phyloP scores from a whole-genome alignment of 176 grass and related monocot species.

The Leersia perrieri region DNA sequence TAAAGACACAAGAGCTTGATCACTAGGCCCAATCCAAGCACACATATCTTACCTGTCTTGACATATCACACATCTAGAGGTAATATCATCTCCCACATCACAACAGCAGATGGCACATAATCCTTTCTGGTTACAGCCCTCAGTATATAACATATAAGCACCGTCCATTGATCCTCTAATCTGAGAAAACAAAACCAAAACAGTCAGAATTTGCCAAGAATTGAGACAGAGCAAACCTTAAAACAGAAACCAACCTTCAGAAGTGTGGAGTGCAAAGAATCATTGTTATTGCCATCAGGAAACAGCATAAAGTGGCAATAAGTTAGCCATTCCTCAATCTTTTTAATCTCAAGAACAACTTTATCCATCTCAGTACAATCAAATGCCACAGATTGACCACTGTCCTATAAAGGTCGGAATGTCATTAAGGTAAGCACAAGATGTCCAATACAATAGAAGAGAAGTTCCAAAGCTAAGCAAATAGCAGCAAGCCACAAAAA shows the following conservation, averaged over 20 bases:
- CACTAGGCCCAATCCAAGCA: constrained; percentile 12
- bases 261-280: constrained; percentile 47
- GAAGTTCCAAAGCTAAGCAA: neutral
- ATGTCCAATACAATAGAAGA: neutral
- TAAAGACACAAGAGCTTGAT: too few species aligned
- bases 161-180: constrained; percentile 65
- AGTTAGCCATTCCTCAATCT: constrained; percentile 73
- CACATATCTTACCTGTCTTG: constrained; percentile 62
- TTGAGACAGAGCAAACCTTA: neutral
- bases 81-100: constrained; percentile 42
- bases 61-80: constrained; percentile 67
- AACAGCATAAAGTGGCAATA: constrained; percentile 46
- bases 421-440: constrained; percentile 12
- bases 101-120: constrained; percentile 65
- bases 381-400: constrained; percentile 61
- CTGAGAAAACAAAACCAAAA: constrained; percentile 46
- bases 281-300: constrained; percentile 37
- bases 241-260: constrained; percentile 52
- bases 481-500: neutral
- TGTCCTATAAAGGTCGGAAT: constrained; percentile 42
- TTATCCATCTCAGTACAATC: constrained; percentile 72
- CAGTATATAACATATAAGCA: constrained; percentile 49
- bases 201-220: constrained; percentile 5
- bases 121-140: constrained; percentile 41
- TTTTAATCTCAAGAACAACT: constrained; percentile 66